phyloP scores from a whole-genome alignment of 768 basidiomycete genomes.

The Aureoboletus auriporus region DNA sequence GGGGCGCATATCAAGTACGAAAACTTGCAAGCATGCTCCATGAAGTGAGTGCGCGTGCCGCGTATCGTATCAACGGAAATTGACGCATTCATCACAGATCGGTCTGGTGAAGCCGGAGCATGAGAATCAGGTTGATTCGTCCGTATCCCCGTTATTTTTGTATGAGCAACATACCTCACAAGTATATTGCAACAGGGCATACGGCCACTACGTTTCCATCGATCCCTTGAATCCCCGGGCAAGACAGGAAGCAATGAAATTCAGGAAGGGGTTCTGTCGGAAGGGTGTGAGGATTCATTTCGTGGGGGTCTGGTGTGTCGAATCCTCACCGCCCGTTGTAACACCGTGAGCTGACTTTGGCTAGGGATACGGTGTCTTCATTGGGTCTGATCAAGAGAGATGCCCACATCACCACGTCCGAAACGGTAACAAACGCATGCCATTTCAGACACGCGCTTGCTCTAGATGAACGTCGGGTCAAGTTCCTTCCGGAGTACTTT shows the following conservation, averaged over 20 bases:
- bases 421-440: not conserved
- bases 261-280: conserved; percentile 27
- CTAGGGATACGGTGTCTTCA: not conserved
- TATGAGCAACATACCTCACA: not conserved
- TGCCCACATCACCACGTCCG: not conserved
- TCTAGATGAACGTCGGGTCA: conserved; percentile 1
- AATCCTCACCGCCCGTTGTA: not conserved
- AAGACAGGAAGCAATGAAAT: conserved; percentile 10
- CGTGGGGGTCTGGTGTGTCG: conserved; percentile 26
- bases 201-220: conserved; percentile 10
- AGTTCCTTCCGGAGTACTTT: conserved; percentile 1
- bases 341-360: not conserved
- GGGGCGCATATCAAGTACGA: conserved; percentile 37
- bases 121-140: not conserved
- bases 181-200: not conserved
- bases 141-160: conserved; percentile 5
- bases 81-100: not conserved
- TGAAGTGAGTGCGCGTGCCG: conserved; percentile 12
- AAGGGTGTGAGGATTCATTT: conserved; percentile 23
- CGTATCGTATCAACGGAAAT: not conserved
- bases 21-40: conserved; percentile 35
- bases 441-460: conserved; percentile 2
- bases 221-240: conserved; percentile 18
- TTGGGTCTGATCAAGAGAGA: not conserved
- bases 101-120: too few relatives aligned